These are phyloP conservation scores for Plasmodium coatneyi DNA, from an alignment of 169 alveolate species.

Conservation along the genomic window DNA sequence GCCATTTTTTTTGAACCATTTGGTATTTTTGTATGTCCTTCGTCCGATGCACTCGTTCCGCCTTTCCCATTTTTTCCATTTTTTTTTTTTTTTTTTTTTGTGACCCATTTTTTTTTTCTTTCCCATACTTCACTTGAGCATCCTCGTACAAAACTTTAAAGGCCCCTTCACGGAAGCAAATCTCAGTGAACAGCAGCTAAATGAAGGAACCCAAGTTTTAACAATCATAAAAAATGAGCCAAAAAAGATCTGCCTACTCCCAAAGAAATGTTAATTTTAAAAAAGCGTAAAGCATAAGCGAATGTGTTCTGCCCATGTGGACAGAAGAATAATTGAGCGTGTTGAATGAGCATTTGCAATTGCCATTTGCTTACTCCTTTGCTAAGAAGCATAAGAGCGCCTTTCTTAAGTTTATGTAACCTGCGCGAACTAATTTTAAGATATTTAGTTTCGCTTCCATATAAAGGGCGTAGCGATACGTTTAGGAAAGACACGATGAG, in stretches of 20 bases:
- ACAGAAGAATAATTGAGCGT: neutral
- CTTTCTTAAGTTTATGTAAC: neutral
- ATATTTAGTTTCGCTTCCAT: neutral
- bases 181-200: neutral
- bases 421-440: neutral
- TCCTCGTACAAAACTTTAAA: neutral
- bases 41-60: neutral
- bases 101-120: neutral
- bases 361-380: neutral
- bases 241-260: conserved; percentile 49
- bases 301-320: neutral
- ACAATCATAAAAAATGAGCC: conserved; percentile 21
- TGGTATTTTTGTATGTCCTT: neutral
- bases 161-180: conserved; percentile 1
- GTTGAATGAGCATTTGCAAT: neutral
- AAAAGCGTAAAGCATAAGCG: conserved; percentile 7
- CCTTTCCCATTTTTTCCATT: neutral
- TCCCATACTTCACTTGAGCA: neutral
- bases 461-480: neutral
- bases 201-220: neutral
- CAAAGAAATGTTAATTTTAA: conserved; percentile 51
- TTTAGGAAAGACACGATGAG: neutral
- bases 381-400: neutral
- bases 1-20: neutral
- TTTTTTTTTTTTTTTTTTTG: conserved; percentile 8